These are phyloP conservation scores for Simmondsia chinensis DNA, from an alignment of 148 eudicot species.

Conservation along the genomic window DNA sequence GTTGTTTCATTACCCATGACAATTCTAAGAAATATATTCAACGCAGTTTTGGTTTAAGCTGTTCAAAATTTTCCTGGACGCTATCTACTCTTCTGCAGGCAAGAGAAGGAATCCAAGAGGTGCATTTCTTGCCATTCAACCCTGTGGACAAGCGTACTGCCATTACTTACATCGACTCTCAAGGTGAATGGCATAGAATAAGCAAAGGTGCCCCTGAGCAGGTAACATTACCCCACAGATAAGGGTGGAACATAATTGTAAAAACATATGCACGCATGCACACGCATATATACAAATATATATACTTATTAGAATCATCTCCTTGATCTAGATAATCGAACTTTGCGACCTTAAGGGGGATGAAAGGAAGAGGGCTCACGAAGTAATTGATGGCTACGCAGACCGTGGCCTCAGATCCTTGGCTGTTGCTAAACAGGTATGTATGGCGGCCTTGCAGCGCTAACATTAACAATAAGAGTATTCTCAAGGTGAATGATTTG, in stretches of 20 bases:
- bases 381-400: slow-evolving; percentile 60
- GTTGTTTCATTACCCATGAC: not conserved
- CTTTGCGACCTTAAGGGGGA: slow-evolving; percentile 70
- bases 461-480: too few species aligned
- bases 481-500: too few species aligned
- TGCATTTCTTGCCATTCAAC: slow-evolving; percentile 74
- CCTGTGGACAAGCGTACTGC: slow-evolving; percentile 83
- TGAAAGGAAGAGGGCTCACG: slow-evolving; percentile 40
- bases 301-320: not conserved
- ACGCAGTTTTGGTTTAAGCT: not conserved
- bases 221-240: slow-evolving; percentile 16
- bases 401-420: slow-evolving; percentile 91
- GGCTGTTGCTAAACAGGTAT: slow-evolving; percentile 72
- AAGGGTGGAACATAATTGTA: too few species aligned
- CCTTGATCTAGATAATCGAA: slow-evolving; percentile 51
- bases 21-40: not conserved
- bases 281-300: too few species aligned
- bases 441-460: too few species aligned
- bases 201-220: slow-evolving; percentile 93
- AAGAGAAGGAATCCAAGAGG: slow-evolving; percentile 65
- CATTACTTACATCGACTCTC: slow-evolving; percentile 49
- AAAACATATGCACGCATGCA: too few species aligned
- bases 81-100: slow-evolving; percentile 56
- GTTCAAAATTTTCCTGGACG: too few species aligned
- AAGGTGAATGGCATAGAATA: slow-evolving; percentile 64